These are phyloP conservation scores for Boletellus ananas DNA, from an alignment of 768 basidiomycete species.

Conservation along the genomic window DNA sequence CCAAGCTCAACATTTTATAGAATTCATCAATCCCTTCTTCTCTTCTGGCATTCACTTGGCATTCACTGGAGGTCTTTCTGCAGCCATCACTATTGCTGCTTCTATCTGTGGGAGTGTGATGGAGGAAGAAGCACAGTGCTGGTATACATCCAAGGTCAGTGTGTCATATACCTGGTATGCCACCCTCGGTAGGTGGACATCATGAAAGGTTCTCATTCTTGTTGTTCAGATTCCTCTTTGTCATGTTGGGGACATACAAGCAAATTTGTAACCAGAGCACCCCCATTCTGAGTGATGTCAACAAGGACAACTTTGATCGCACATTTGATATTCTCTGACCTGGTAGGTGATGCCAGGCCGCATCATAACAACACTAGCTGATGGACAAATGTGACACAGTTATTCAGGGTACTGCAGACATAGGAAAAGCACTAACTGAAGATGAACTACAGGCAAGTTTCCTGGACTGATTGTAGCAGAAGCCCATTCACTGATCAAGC, in stretches of 20 bases:
- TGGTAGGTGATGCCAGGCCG: background rate
- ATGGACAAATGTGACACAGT: background rate
- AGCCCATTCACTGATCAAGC: too few relatives aligned
- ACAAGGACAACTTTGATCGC: constrained; percentile 11
- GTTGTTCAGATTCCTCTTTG: background rate
- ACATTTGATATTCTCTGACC: constrained; percentile 10
- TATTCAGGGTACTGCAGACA: constrained; percentile 3
- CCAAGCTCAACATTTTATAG: background rate
- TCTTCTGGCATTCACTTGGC: background rate
- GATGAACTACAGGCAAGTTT: constrained; percentile 6
- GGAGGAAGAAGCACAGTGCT: constrained; percentile 4
- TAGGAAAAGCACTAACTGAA: constrained; percentile 7
- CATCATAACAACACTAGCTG: too few relatives aligned
- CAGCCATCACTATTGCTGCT: background rate
- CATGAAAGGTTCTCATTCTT: background rate
- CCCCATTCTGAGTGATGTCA: constrained; percentile 8
- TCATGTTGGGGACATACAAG: constrained; percentile 9
- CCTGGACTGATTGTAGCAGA: too few relatives aligned
- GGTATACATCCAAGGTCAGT: constrained; percentile 12
- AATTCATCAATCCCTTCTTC: background rate
- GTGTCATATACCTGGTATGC: constrained; percentile 6
- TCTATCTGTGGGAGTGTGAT: background rate
- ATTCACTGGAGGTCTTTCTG: background rate
- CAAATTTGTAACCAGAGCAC: constrained; percentile 11
- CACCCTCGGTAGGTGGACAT: background rate